Evolutionary conservation across 202 grass and related monocot genomes (phyloP), one percentile per base, ranked within the genome.

Genomic region (Panicum hallii): DNA sequence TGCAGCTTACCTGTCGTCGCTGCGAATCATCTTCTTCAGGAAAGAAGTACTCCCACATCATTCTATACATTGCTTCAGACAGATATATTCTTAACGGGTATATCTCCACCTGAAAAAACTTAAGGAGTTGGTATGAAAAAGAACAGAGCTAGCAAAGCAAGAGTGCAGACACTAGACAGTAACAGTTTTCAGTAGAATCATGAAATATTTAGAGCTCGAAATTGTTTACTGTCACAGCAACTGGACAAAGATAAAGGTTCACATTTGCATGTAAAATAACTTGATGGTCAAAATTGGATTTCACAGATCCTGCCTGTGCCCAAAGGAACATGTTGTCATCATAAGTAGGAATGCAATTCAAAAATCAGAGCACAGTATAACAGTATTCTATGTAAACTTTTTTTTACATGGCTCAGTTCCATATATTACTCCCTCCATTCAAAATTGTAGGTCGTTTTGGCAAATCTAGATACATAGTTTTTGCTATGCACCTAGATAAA

Each of bases 1-100:
- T 74, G 17, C 55, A 44, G 23, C 72, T 66, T 85, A 99, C 97
- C 93, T 99, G 97, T 7, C 93, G 91, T 75, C 92, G 87, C 83
- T 92, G 92, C 68, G 97, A 97, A 83, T 99, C 97, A 77, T 99
- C 91, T 87, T 99, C 93, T 83, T 96, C 93, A 46, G 93, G 93
- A 81, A 99, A 99, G 52, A 99, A 91, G 85, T 99, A 99, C 45
- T 94, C 93, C 97, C 97, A 99, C 91, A 99, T 99, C 97, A 97
- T 99, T 82, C 84, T 92, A 71, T 97, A 99, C 97, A 99, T 99
- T 49, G 93, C 89, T 92, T 99, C 97, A 19, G 93, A 88, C 53
- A 99, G 85, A 86, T 99, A 90, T 91, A 97, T 99, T 87, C 92
- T 99, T 84, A 99, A 83, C 41, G 97, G 93, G 80, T 90, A 92